Base-by-base conservation (phyloP, 352 stramenopile species). In the Nothophytophthora sp. region DNA sequence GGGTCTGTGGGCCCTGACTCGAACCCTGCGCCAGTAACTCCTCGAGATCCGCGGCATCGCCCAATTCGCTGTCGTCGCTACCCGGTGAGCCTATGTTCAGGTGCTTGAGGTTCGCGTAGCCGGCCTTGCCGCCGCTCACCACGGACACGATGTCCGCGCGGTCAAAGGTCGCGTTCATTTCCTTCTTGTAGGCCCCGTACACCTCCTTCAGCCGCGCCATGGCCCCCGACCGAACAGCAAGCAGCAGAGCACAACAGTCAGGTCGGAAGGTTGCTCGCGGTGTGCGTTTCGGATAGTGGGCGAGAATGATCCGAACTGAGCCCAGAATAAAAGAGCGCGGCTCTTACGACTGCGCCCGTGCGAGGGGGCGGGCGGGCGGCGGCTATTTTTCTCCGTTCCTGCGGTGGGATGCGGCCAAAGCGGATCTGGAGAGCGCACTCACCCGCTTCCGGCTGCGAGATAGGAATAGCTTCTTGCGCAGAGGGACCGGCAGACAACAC, bases 101-200 rank as follows among this genome's bases (percentile, higher is more conserved):
- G 42, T 92, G 81, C 54, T 90, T 90, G 38, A 92, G 76, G 49
- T 92, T 92, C 5, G 81, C 81, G 45, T 92, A 92, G 19, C 79
- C 81, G 13, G 81, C 76, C 60, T 89, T 90, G 54, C 73, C 74
- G 32, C 78, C 70, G 48, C 66, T 74, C n/a, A 86, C 74, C 44
- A 80, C 78, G 33, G 76, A 68, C 42, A 92, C 76, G 55, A 88
- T 74, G 54, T 90, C 78, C 3, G 55, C 47, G 50, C 75, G 62
- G 23, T 90, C 79, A 55, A 91, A 87, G 41, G 79, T 86, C 42
- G 79, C 65, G 22, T 57, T 84, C 79, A 92, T 90, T 58, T 92
- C 81, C 70, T 90, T 87, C 60, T 77, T 84, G 62, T 79, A 78
- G 42, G 58, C 77, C 58, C 72, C 78, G 79, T 86, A 88, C 37